Evolutionary conservation across 2,329 filamentous ascomycete species (phyloP), one percentile per base, ranked within the genome.

Genomic region (Sporothrix mexicana): DNA sequence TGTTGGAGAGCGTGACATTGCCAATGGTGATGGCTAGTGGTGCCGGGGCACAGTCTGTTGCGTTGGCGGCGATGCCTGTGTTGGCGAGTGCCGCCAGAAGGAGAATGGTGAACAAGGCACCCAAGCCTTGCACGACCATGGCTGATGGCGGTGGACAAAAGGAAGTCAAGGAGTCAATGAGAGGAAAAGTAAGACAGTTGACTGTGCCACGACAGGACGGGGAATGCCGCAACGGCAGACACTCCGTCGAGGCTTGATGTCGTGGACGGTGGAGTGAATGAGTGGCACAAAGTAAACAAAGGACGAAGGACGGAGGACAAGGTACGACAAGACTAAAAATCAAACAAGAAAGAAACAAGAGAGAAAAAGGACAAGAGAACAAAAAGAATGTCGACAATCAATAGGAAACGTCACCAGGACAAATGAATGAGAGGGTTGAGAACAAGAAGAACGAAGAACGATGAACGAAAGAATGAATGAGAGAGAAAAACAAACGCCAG

Each of bases 1-100:
- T 68, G 61, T 72, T 72, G 3, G 70, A 59, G n/a, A 72, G 51
- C 17, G 70, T 67, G 47, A 72, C 62, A 41, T 72, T 72, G 36
- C 61, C 70, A 17, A 72, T 49, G 13, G 70, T 45, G 20, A 72
- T 41, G 25, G 70, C 70, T 3, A 72, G 36, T 9, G 62, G 70
- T 15, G 41, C 20, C 17, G 70, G 62, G 2, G 49, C 61, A 41
- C 70, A 72, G 6, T 55, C 8, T 23, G 55, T 30, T 8, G 53
- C 13, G 41, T 43, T 55, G 36, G 20, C 41, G 57, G 55, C 57
- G 41, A 23, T 9, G 8, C 3, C 55, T 4, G 55, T 17, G n/a
- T 55, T 3, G 51, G n/a, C 23, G 51, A 20, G 23, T 23, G 5
- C 30, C 30, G 30, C 30, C 30, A 55, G 51, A 55, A 20, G n/a